These are phyloP conservation scores for Saccharomyces paradoxus DNA, from an alignment of 805 yeast genomes.

Conservation along the genomic window DNA sequence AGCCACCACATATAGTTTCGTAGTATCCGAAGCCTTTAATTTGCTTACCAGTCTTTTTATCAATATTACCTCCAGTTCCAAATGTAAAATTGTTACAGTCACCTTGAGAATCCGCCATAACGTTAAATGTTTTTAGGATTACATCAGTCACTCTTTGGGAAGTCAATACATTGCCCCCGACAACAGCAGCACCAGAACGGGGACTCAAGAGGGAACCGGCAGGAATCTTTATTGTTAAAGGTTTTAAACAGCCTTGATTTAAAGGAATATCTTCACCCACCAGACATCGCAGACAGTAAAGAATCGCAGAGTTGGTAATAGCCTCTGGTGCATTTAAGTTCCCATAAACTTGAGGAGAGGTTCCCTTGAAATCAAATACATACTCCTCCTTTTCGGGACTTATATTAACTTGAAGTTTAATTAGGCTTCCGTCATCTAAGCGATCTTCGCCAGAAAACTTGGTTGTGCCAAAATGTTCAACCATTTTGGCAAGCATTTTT, in stretches of 20 bases:
- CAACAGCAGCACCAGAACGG: conserved; percentile 80
- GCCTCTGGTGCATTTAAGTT: conserved; percentile 91
- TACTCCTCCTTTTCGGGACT: conserved; percentile 49
- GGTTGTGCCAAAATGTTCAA: conserved; percentile 34
- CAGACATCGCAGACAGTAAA: conserved; percentile 78
- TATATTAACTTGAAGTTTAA: conserved; percentile 46
- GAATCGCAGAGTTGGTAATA: conserved; percentile 78
- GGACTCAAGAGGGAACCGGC: conserved; percentile 63
- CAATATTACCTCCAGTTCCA: conserved; percentile 69
- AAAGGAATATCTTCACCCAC: conserved; percentile 84
- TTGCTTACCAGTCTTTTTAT: conserved; percentile 34
- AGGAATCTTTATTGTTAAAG: conserved; percentile 62
- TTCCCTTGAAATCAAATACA: conserved; percentile 74
- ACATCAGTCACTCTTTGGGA: conserved; percentile 91
- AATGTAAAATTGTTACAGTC: conserved; percentile 91
- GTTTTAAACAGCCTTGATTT: conserved; percentile 85
- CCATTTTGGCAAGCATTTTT: conserved; percentile 39
- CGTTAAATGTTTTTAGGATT: conserved; percentile 73
- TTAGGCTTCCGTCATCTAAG: conserved; percentile 77
- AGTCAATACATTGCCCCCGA: conserved; percentile 91
- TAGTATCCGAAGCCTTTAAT: conserved; percentile 77
- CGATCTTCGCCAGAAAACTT: conserved; percentile 48
- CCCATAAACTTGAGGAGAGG: conserved; percentile 81
- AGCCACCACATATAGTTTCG: conserved; percentile 93
- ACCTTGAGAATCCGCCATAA: conserved; percentile 94